Evolutionary conservation across 305 asterid species (phyloP).

Genomic region (Withania somnifera): DNA sequence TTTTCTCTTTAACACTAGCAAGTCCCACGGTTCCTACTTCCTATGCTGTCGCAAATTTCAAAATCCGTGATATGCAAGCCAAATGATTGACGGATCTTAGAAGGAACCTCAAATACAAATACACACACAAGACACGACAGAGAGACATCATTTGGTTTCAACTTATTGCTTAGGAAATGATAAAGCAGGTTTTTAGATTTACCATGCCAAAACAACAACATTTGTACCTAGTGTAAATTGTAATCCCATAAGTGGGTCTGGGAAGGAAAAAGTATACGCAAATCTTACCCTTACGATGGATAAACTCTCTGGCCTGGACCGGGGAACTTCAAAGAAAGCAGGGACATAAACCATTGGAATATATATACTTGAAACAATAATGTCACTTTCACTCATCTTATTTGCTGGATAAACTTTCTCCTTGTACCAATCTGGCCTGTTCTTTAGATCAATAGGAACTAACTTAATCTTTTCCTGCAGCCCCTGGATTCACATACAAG

Average conservation of each 20-base stretch:
- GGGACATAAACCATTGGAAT: not conserved
- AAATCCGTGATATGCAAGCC: not conserved
- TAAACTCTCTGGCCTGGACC: not conserved
- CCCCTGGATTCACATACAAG: conserved; percentile 36
- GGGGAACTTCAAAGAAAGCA: not conserved
- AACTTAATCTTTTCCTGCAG: conserved; percentile 56
- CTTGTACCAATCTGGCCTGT: conserved; percentile 83
- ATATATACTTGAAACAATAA: not conserved
- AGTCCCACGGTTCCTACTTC: no score
- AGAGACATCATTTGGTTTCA: not conserved
- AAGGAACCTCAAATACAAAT: not conserved
- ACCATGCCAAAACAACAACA: not conserved
- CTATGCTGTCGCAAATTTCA: not conserved
- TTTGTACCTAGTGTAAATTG: no score
- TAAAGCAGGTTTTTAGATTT: not conserved
- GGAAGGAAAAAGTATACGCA: no score
- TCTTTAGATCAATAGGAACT: conserved; percentile 65
- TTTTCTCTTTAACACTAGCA: no score
- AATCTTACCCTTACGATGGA: not conserved
- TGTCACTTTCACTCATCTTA: conserved; percentile 42
- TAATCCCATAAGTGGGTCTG: no score
- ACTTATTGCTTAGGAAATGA: not conserved
- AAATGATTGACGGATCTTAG: not conserved
- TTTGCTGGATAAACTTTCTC: conserved; percentile 74
- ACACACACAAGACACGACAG: not conserved